Conservation (phyloP, 768 basidiomycete genomes). For the Podaxis sp. region DNA sequence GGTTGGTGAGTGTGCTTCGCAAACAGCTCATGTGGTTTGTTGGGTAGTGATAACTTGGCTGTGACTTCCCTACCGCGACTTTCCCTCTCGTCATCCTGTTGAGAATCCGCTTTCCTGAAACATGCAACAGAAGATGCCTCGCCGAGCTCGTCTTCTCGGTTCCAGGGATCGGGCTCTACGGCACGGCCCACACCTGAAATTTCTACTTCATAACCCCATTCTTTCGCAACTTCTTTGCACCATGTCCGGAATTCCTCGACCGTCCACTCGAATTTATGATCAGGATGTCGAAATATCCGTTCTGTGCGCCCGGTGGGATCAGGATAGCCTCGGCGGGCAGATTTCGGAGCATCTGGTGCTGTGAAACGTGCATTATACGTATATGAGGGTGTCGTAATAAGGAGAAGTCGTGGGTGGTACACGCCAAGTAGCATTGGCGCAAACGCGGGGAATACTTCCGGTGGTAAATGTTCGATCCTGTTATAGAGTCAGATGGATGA, state of each 20-base stretch:
- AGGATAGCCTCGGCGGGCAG: constrained; percentile 48
- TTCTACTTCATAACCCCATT: constrained; percentile 75
- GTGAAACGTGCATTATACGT: constrained; percentile 79
- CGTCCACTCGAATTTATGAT: constrained; percentile 93
- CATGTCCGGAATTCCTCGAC: constrained; percentile 64
- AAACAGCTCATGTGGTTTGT: constrained; percentile 44
- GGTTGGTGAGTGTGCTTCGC: constrained; percentile 48
- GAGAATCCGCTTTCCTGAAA: constrained; percentile 43
- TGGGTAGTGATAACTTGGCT: constrained; percentile 21
- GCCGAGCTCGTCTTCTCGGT: constrained; percentile 60
- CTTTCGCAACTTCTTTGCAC: constrained; percentile 52
- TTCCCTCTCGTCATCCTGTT: constrained; percentile 31
- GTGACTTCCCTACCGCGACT: constrained; percentile 34
- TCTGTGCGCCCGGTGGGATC: constrained; percentile 78
- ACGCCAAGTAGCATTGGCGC: constrained; percentile 71
- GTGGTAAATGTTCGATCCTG: constrained; percentile 80
- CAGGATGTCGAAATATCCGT: constrained; percentile 74
- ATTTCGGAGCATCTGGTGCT: constrained; percentile 42
- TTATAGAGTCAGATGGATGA: not conserved
- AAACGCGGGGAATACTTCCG: constrained; percentile 56
- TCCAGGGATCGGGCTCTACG: constrained; percentile 65
- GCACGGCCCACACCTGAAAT: constrained; percentile 58
- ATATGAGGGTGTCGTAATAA: constrained; percentile 86
- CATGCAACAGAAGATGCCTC: constrained; percentile 67
- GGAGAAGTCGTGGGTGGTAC: constrained; percentile 70